Evolutionary conservation across 257 asterid species (phyloP).

Genomic region (Salvia hispanica): DNA sequence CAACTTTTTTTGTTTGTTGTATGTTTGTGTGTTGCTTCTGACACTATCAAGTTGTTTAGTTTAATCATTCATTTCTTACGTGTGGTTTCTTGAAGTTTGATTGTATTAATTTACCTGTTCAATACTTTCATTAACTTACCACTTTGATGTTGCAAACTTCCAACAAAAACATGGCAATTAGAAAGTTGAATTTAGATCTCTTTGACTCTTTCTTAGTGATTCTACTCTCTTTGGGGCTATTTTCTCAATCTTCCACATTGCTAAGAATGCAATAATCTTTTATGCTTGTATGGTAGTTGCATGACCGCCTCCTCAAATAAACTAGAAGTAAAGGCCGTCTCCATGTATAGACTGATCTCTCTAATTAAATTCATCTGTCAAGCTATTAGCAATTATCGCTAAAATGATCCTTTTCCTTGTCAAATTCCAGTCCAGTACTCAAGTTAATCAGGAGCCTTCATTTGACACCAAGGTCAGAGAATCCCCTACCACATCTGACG

Average conservation of each 20-base stretch:
- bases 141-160: no score
- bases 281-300: conserved; percentile 5
- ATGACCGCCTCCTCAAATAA: conserved; percentile 6
- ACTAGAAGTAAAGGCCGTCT: background rate
- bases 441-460: conserved; percentile 45
- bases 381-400: conserved; percentile 22
- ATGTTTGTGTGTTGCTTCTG: no score
- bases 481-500: conserved; percentile 50
- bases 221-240: background rate
- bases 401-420: conserved; percentile 24
- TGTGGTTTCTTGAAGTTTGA: no score
- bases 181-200: no score
- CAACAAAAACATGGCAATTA: no score
- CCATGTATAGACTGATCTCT: background rate
- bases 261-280: conserved; percentile 6
- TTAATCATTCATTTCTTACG: no score
- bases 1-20: no score
- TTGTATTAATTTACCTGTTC: no score
- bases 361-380: background rate
- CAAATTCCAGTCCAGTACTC: conserved; percentile 48
- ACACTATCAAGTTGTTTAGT: no score
- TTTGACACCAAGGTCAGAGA: conserved; percentile 42
- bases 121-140: no score
- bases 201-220: no score
- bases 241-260: background rate